These are phyloP conservation scores for Nicotiana sylvestris DNA, from an alignment of 257 asterid species.

Conservation along the genomic window DNA sequence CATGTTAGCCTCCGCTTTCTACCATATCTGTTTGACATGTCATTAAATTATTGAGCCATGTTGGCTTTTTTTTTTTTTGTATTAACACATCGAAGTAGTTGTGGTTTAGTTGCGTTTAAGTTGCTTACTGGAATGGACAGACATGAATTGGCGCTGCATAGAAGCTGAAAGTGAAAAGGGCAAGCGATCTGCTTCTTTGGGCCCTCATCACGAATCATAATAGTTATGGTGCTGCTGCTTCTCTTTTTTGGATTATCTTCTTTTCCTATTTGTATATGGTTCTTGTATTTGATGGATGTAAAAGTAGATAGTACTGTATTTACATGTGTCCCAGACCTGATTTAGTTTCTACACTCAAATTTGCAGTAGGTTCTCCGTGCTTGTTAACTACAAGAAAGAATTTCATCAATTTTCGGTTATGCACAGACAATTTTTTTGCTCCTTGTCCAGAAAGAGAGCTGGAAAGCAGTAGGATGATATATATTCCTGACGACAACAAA, in stretches of 20 bases:
- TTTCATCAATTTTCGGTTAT: neutral
- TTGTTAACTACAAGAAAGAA: neutral
- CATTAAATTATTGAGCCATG: neutral
- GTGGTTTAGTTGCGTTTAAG: neutral
- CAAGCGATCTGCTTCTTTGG: neutral
- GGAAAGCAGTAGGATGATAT: neutral
- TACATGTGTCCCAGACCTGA: neutral
- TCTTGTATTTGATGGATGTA: neutral
- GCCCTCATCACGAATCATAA: neutral
- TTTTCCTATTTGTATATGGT: neutral
- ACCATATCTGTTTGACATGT: neutral
- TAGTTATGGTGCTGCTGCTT: neutral
- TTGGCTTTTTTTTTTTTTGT: neutral
- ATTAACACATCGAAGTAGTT: neutral
- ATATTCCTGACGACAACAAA: neutral
- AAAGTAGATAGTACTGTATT: neutral
- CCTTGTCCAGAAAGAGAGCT: neutral
- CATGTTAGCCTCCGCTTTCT: neutral
- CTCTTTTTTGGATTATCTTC: neutral
- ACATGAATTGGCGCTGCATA: neutral
- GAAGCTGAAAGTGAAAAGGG: neutral
- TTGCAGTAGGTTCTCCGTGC: neutral
- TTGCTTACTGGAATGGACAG: neutral
- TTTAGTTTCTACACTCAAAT: neutral
- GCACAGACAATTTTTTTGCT: neutral